Evolutionary conservation across 768 basidiomycete species (phyloP), one percentile per base, ranked within the genome.

Genomic region (Pisolithus albus): DNA sequence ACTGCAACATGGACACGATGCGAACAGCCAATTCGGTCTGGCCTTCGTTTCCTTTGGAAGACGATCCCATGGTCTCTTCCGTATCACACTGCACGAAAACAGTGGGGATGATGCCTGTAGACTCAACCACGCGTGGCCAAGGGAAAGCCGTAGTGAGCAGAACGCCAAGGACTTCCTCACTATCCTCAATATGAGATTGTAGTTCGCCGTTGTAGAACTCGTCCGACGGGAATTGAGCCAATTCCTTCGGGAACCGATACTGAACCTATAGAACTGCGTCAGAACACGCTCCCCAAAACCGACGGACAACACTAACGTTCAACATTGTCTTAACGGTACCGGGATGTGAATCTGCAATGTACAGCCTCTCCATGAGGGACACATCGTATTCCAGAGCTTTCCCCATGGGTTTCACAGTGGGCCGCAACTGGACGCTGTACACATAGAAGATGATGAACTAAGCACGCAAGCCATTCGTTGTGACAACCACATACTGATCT

Each of bases 191-290:
- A 6, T 77, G 75, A 0, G 82, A 80, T 50, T 57, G 67, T 2
- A 86, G 65, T 26, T 72, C 68, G 7, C 73, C 74, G 47, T 83
- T 72, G 59, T 86, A 85, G 58, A 86, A 86, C 56, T 81, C 79
- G 8, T 61, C 58, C 0, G 84, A 84, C 0, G 84, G 84, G 54
- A 86, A 85, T 2, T 61, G 63, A 30, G 81, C 83, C 2, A 84
- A 72, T 38, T 75, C 76, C 45, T 66, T 62, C 0, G 82, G 79
- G 50, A 83, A 85, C 2, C 84, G 77, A 61, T 86, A 86, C 62
- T 85, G 84, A 1, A 83, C 66, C 76, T 79, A 41, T 16, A 21
- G 18, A 26, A 3, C 23, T 15, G 41, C 15, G 16, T 32, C 34
- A 26, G 13, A 9, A 10, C 26, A 5, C 9, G 3, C 15, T 7